Conservation (phyloP, 257 asterid genomes). For the Sherardia arvensis region DNA sequence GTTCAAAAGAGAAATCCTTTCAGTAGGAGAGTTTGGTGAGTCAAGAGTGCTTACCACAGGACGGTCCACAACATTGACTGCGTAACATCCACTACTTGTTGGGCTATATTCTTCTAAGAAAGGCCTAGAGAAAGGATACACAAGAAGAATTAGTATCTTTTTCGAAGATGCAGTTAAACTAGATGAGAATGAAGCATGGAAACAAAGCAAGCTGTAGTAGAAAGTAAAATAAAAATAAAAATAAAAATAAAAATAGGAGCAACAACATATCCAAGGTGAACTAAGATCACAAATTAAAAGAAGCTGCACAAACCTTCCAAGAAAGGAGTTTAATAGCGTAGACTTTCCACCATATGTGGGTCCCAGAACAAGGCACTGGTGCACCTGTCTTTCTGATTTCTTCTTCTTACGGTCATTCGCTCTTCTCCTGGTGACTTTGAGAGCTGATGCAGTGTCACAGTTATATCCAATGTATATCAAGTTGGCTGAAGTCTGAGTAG, state of each 20-base stretch:
- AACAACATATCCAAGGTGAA: background rate
- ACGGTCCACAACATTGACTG: slow-evolving; percentile 58
- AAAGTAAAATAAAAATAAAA: background rate
- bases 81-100: slow-evolving; percentile 48
- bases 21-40: slow-evolving; percentile 9
- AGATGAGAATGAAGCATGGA: background rate
- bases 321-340: slow-evolving; percentile 56
- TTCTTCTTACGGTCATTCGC: slow-evolving; percentile 65
- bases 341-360: slow-evolving; percentile 87
- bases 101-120: slow-evolving; percentile 62
- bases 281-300: background rate
- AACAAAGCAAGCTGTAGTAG: background rate
- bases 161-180: background rate
- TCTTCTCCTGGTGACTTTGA: slow-evolving; percentile 71
- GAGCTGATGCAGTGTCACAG: slow-evolving; percentile 72
- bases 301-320: slow-evolving; percentile 48
- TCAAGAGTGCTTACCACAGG: slow-evolving; percentile 49
- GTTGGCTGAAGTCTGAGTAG: slow-evolving; percentile 82
- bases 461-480: slow-evolving; percentile 78
- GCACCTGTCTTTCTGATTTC: slow-evolving; percentile 65
- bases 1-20: background rate
- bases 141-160: background rate
- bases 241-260: background rate
- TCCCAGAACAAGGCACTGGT: slow-evolving; percentile 90
- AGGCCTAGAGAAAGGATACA: slow-evolving; percentile 48